Evolutionary conservation across 495 filamentous ascomycete species (phyloP).

Genomic region (Lasiosphaeriaceae sp.): DNA sequence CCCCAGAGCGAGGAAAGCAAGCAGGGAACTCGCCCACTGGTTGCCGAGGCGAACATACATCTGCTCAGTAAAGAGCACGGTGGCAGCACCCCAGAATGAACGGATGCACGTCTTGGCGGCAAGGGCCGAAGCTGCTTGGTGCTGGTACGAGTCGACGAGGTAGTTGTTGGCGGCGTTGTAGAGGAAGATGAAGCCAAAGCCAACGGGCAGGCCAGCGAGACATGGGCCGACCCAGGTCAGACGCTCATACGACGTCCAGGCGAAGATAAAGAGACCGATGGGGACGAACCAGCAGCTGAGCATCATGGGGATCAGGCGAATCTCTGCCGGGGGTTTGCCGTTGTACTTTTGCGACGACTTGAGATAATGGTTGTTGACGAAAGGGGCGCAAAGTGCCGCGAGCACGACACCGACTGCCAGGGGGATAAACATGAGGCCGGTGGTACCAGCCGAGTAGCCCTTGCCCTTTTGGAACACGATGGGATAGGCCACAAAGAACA

Average conservation of each 20-base stretch:
- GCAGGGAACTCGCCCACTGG: constrained; percentile 69
- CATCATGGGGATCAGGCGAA: constrained; percentile 83
- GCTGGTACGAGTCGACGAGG: constrained; percentile 75
- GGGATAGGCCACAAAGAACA: constrained; percentile 79
- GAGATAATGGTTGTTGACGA: constrained; percentile 76
- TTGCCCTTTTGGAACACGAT: constrained; percentile 76
- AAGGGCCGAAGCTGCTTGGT: constrained; percentile 81
- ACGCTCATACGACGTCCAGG: constrained; percentile 67
- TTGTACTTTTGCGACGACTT: constrained; percentile 53
- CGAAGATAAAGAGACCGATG: constrained; percentile 77
- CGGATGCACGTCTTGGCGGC: constrained; percentile 79
- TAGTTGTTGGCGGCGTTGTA: constrained; percentile 87
- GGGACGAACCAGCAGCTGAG: constrained; percentile 74
- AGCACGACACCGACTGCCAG: constrained; percentile 62
- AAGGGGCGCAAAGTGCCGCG: constrained; percentile 61
- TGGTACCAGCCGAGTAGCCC: constrained; percentile 64
- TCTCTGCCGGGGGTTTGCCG: constrained; percentile 70
- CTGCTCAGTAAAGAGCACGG: constrained; percentile 74
- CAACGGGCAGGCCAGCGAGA: constrained; percentile 71
- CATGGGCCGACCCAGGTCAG: constrained; percentile 68
- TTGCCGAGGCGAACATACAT: constrained; percentile 71
- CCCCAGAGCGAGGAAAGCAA: constrained; percentile 66
- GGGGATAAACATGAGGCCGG: constrained; percentile 80
- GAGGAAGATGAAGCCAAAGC: constrained; percentile 82
- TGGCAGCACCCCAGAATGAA: constrained; percentile 72